Percentiles rank a stretch among this genome's conserved stretches.
Conservation (phyloP, 108 stramenopile species). For the Skeletonema tropicum region DNA sequence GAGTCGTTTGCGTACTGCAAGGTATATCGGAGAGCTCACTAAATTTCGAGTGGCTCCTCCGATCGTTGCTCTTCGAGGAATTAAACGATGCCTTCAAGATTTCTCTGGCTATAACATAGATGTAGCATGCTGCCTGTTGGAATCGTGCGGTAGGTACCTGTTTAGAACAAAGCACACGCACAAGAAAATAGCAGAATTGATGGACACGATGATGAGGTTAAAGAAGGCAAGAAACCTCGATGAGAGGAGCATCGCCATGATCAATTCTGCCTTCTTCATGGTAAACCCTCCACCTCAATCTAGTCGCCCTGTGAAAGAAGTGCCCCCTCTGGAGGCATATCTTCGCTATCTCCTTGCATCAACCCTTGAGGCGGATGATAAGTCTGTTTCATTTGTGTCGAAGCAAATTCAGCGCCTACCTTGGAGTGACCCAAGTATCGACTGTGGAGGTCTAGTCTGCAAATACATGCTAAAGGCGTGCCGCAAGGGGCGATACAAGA, state of each 20-base stretch:
- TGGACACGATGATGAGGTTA: constrained; percentile 89
- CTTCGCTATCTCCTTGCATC: constrained; percentile 78
- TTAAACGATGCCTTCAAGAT: constrained; percentile 86
- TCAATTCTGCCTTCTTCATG: constrained; percentile 80
- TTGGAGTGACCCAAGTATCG: constrained; percentile 82
- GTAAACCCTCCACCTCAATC: constrained; percentile 77
- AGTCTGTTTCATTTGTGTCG: constrained; percentile 68
- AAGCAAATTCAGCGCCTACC: constrained; percentile 91
- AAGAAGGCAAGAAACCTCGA: constrained; percentile 89
- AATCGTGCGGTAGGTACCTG: constrained; percentile 92
- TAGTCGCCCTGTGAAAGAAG: constrained; percentile 67
- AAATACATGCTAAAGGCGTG: constrained; percentile 90
- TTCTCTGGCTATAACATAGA: constrained; percentile 90
- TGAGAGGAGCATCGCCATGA: constrained; percentile 74
- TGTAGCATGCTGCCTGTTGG: constrained; percentile 85
- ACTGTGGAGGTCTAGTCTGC: constrained; percentile 74
- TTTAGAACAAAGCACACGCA: constrained; percentile 81
- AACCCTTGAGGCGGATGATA: constrained; percentile 63
- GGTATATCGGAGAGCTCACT: constrained; percentile 92
- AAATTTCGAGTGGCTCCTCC: constrained; percentile 95
- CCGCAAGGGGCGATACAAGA: constrained; percentile 81
- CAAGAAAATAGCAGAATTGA: constrained; percentile 58
- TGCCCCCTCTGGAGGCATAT: constrained; percentile 85
- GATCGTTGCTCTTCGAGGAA: constrained; percentile 85
- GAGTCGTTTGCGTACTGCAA: constrained; percentile 77